Base-by-base conservation (phyloP, 345 rosid species). In the Eucalyptus curtisii region DNA sequence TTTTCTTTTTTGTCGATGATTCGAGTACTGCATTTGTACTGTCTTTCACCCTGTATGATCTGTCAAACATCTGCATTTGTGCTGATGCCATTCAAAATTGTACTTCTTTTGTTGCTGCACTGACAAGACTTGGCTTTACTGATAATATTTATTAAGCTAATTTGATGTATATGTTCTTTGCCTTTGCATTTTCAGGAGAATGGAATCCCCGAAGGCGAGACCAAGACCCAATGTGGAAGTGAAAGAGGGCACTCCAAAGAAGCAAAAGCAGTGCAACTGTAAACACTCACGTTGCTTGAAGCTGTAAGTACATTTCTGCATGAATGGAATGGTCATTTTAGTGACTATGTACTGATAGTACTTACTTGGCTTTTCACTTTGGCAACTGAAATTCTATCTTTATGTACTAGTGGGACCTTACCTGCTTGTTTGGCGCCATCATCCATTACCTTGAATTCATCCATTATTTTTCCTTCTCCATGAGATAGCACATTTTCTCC, bases 231-330 rank as follows among this genome's bases (percentile, higher is more conserved):
- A 87, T 85, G 90, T 89, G 88, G 99, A 97, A 87, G 91, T 92
- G 49, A 97, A 97, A 93, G 99, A 98, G 88, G 95, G 96, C 81
- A 95, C 99, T 64, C 98, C 99, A 55, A 97, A 96, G 92, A 98
- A 96, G 94, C 97, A 95, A 89, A 98, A 97, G 87, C 99, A 97
- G 91, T 98, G 99, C 89, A 98, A 98, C 90, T 98, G 99, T 90
- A 97, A 96, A 92, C 99, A 98, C 91, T 98, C 99, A 7, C 98
- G 97, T 52, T 97, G 99, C 94, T 94, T 98, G 95, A 98, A 98
- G 93, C 90, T 97, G 99, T 97, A 92, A 92, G 99, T 93, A 79
- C 89, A 86, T 90, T 86, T 10, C 61, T 49, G 17, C 37, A 19
- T 33, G 55, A 50, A 55, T 85, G 49, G 45, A 86, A 17, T 50